Base-by-base conservation (phyloP, 495 filamentous ascomycete genomes). In the Cudoniella acicularis region DNA sequence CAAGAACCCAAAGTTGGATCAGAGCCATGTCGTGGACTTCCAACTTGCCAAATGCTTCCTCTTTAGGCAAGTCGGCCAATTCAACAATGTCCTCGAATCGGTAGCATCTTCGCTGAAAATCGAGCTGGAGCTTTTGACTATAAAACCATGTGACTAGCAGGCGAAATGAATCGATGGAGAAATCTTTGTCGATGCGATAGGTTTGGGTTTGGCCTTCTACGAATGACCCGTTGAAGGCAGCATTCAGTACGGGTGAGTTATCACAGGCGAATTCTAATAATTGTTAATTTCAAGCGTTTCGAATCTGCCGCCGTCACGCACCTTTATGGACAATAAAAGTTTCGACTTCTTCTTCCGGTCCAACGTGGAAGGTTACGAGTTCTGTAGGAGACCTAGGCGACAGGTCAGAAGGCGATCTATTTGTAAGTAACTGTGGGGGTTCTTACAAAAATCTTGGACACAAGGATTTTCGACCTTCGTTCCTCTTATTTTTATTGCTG, bases 141-240 rank as follows among this genome's bases (percentile, higher is more conserved):
- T 55, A 60, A 25, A 60, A 6, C 51, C 52, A 60, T 3, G 48
- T 18, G 3, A 60, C 25, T 0, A 60, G 20, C 2, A 48, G 10
- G 11, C n/a, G 42, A 50, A 50, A 54, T 1, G 30, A 24, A 8
- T 13, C 25, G 6, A 36, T 16, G 45, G 24, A 17, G 9, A 17
- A 6, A 49, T 51, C 30, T 0, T 60, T 51, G 3, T 49, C 10
- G 1, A 60, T 17, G 6, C 22, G 24, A 16, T 55, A 55, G 18
- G 51, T 55, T 40, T 50, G 43, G 4, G 18, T 54, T 24, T 54
- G 24, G 11, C 58, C 58, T 45, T 60, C 58, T 2, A 49, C 18
- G 51, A 60, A 60, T 6, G 23, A 4, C 17, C 58, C 22, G 23
- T 60, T 55, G 27, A 60, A 60, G 3, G 58, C 58, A 0, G 45